Evolutionary conservation across 2,329 filamentous ascomycete species (phyloP), one percentile per base, ranked within the genome.

Genomic region (Sporothrix dimorphospora): DNA sequence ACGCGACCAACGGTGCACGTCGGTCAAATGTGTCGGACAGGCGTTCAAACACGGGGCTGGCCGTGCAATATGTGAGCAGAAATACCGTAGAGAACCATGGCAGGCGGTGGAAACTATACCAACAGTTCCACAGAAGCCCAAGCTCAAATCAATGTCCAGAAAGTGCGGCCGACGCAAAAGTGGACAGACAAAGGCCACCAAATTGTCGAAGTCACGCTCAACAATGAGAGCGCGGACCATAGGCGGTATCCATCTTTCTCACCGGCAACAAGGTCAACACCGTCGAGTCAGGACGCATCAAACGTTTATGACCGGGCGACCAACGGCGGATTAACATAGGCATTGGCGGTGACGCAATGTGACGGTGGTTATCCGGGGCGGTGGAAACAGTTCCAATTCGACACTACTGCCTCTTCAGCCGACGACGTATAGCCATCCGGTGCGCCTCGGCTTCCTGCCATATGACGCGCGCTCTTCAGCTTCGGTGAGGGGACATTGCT

Each of bases 111-210:
- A n/a, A n/a, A n/a, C n/a, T n/a, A n/a, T n/a, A n/a, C n/a, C n/a
- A n/a, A n/a, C n/a, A n/a, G n/a, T n/a, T n/a, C n/a, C n/a, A n/a
- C n/a, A n/a, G n/a, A n/a, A n/a, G n/a, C n/a, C n/a, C n/a, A n/a
- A n/a, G n/a, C n/a, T n/a, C 49, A 53, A 1, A 24, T 53, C 49
- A 53, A 7, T 3, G 78, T 85, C 4, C 83, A 85, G 73, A 78
- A 78, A 51, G 77, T 83, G 19, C 77, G 83, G 1, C 81, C 83
- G 21, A 84, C 83, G 40, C 83, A 84, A 72, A 84, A 84, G 71
- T 81, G 81, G 79, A 75, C 79, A 9, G 67, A 70, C 7, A 12
- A 51, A 3, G 79, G 74, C 0, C 77, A 78, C 14, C 83, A 85
- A 74, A 77, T 81, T 27, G 79, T 85, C n/a, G 83, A 85, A 74